Evolutionary conservation across 306 rosid genomes (phyloP), one percentile per base, ranked within the genome.

Genomic region (Lathyrus aphaca): DNA sequence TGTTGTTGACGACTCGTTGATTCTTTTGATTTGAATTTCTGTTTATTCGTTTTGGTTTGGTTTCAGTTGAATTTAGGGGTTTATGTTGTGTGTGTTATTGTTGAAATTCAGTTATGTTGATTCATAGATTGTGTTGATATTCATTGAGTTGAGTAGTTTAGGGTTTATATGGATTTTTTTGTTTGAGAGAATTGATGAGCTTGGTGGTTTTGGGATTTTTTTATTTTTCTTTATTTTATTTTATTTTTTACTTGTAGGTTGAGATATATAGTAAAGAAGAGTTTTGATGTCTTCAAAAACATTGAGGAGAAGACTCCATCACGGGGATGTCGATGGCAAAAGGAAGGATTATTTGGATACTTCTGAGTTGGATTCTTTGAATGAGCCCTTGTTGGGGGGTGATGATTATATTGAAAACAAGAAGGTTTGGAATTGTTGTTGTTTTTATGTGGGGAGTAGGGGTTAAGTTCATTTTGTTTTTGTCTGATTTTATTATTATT

Each of bases 291-390:
- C 87, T 5, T 80, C 92, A n/a, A 82, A 69, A 82, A 75, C 88
- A 64, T 63, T 91, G 85, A 80, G 95, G 80, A 88, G 94, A 82
- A 83, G 99, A 74, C 92, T 94, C 69, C 92, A 83, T 75, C 99
- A 91, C 27, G 96, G 87, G 57, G 99, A 94, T 74, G 82, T 90
- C 14, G 95, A 80, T 72, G 92, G 92, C 42, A 87, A 76, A 79
- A 79, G 66, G 74, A 15, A 70, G 14, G 97, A 85, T 71, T 88
- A 74, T 73, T 53, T 81, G 0, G 92, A 85, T 54, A 6, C 84
- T 32, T 85, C 85, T 1, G 84, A 81, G 30, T 18, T 77, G 0
- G 97, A 88, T 69, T 80, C 83, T 56, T 78, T 84, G 74, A 73
- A 76, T 67, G 95, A 86, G 76, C 95, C 97, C 59, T 81, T 94